Evolutionary conservation across 1,139 yeast species (phyloP).

Genomic region (Suhomyces yuchorum): DNA sequence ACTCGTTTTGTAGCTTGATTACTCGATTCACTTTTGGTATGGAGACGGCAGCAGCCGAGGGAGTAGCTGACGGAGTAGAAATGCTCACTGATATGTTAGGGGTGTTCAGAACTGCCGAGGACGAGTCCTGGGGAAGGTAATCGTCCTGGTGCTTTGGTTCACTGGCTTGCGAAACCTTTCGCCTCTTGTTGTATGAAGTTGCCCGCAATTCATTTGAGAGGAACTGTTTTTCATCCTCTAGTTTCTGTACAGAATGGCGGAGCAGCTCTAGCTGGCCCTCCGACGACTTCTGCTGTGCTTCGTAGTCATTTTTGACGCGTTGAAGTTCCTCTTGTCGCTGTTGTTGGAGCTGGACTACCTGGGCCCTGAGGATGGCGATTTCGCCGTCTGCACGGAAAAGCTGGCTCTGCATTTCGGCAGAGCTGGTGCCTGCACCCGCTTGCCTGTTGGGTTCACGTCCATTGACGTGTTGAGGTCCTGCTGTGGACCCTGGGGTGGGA

Average conservation of each 20-base stretch:
- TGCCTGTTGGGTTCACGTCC: not conserved
- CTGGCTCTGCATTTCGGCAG: slow-evolving; percentile 22
- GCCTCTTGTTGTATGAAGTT: slow-evolving; percentile 17
- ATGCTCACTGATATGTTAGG: slow-evolving; percentile 6
- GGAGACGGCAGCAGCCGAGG: not conserved
- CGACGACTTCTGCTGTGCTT: slow-evolving; percentile 32
- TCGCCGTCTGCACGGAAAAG: slow-evolving; percentile 70
- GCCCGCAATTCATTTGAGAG: slow-evolving; percentile 45
- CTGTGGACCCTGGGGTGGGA: not conserved
- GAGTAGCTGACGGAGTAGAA: slow-evolving; percentile 3
- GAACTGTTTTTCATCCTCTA: slow-evolving; percentile 75
- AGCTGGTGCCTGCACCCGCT: not conserved
- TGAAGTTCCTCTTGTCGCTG: slow-evolving; percentile 48
- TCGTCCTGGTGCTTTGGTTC: not conserved
- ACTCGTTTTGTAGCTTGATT: slow-evolving; percentile 35
- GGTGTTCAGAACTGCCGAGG: not conserved
- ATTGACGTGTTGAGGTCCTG: not conserved
- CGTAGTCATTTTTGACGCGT: slow-evolving; percentile 40
- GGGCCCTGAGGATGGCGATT: slow-evolving; percentile 70
- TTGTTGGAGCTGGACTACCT: slow-evolving; percentile 51
- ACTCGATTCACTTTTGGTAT: slow-evolving; percentile 13
- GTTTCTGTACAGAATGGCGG: slow-evolving; percentile 48
- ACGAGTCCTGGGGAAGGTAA: not conserved
- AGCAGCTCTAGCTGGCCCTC: slow-evolving; percentile 46
- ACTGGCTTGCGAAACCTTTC: slow-evolving; percentile 8